Percentiles rank a stretch among this genome's conserved stretches.
phyloP scores from a whole-genome alignment of 2,329 filamentous ascomycete genomes.

The Raffaelea ambrosiae region DNA sequence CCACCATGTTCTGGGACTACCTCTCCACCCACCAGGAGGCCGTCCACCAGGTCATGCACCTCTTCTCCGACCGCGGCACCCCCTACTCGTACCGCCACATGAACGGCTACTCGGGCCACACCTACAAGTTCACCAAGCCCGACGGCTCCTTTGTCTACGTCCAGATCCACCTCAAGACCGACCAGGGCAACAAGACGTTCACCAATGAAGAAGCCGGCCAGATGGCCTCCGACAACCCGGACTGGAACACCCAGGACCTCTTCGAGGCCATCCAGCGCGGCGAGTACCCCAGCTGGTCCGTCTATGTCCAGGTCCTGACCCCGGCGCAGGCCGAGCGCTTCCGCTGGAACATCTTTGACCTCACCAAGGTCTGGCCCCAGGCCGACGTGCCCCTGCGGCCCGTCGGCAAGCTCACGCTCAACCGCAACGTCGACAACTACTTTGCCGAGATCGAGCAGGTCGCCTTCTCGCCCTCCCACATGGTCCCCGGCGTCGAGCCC shows the following conservation, averaged over 20 bases:
- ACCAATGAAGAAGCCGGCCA: slow-evolving; percentile 47
- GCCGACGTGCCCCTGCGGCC: slow-evolving; percentile 50
- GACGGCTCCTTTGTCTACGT: slow-evolving; percentile 59
- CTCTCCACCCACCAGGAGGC: slow-evolving; percentile 53
- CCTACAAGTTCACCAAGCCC: slow-evolving; percentile 57
- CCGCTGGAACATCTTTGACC: slow-evolving; percentile 57
- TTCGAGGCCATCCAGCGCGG: slow-evolving; percentile 54
- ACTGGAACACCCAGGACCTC: slow-evolving; percentile 55
- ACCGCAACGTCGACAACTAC: slow-evolving; percentile 58
- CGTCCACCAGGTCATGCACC: slow-evolving; percentile 55
- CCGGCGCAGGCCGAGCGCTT: slow-evolving; percentile 54
- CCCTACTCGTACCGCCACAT: slow-evolving; percentile 58
- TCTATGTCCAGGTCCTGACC: slow-evolving; percentile 54
- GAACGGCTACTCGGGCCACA: slow-evolving; percentile 60
- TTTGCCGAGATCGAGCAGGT: slow-evolving; percentile 63
- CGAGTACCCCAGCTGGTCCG: slow-evolving; percentile 54
- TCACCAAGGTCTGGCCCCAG: slow-evolving; percentile 64
- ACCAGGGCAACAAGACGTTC: slow-evolving; percentile 54
- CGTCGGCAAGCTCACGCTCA: slow-evolving; percentile 55
- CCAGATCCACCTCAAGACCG: slow-evolving; percentile 55
- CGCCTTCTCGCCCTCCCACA: slow-evolving; percentile 54
- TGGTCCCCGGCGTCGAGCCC: slow-evolving; percentile 56
- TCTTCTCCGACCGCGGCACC: slow-evolving; percentile 59
- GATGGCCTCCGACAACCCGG: slow-evolving; percentile 49
- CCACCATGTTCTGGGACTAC: slow-evolving; percentile 55